Base-by-base conservation (phyloP, 176 grass and related monocot genomes). In the Dactylis glomerata region DNA sequence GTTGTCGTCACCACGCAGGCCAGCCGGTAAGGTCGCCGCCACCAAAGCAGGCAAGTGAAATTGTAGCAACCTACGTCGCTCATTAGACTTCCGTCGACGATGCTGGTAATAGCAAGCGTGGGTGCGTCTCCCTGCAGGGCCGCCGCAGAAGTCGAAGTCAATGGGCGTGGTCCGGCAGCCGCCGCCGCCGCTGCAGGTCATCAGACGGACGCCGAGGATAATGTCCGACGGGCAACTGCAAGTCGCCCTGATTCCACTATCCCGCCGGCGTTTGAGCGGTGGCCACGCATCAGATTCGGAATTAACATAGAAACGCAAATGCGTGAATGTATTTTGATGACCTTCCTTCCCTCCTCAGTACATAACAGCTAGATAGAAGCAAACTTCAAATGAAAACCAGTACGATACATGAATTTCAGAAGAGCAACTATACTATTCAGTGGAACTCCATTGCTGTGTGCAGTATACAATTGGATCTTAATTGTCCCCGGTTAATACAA, bases 221-320 rank as follows among this genome's bases (percentile, higher is more conserved):
- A 94, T 77, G 44, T 89, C 91, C 22, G 93, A 90, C 28, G 86
- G 82, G 5, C 83, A 84, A 2, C 36, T 92, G 14, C 82, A 81
- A 22, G 30, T 44, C 1, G 68, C 83, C 8, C 27, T 37, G 32
- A 68, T 64, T 23, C 87, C 75, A 3, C 52, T 51, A 5, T 38
- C 77, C 8, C 87, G 91, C 50, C 76, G 91, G 42, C 74, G 79
- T 33, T 42, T 1, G 2, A 33, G 28, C 27, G 76, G 83, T 0
- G 93, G 91, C 0, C 71, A 90, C 37, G 83, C 88, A 49, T 96
- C 93, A 10, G 93, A 94, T 45, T 96, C 91, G 0, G 96, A 94
- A 28, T 13, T 94, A 70, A 58, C 79, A 10, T 96, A 88, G 65
- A 68, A 67, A 42, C 9, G 15, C 36, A 67, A 31, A 80, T 10